Percentiles rank a stretch among this genome's conserved stretches.
These are phyloP conservation scores for Colletotrichum karsti DNA, from an alignment of 2,329 filamentous ascomycete species.

Conservation along the genomic window DNA sequence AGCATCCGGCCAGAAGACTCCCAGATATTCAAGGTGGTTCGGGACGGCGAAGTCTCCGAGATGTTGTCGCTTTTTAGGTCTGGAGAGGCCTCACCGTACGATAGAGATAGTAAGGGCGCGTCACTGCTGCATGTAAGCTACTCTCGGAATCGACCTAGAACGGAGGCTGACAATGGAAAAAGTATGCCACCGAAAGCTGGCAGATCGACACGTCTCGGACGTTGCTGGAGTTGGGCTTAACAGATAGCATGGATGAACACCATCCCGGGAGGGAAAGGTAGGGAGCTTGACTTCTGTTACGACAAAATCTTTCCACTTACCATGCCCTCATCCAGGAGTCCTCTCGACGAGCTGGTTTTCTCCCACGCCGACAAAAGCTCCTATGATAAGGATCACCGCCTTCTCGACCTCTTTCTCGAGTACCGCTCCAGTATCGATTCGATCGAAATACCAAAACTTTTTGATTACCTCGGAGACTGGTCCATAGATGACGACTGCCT, in stretches of 20 bases:
- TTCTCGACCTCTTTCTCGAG: background rate
- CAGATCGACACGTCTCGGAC: too few species aligned
- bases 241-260: too few species aligned
- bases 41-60: background rate
- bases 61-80: background rate
- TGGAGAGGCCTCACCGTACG: background rate
- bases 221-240: too few species aligned
- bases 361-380: too few species aligned
- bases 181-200: background rate
- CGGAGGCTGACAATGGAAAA: background rate
- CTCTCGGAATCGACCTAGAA: accelerated
- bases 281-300: too few species aligned
- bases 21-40: background rate
- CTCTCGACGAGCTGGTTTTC: too few species aligned
- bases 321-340: too few species aligned
- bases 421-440: background rate
- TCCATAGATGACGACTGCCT: background rate
- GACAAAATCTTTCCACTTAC: too few species aligned
- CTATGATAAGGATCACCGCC: too few species aligned
- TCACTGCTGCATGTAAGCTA: background rate
- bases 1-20: too few species aligned
- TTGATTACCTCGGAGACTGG: background rate
- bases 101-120: background rate
- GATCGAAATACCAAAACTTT: background rate
- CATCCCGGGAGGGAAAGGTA: too few species aligned